Evolutionary conservation across 805 yeast species (phyloP).

Genomic region (Starmera pachycereana): DNA sequence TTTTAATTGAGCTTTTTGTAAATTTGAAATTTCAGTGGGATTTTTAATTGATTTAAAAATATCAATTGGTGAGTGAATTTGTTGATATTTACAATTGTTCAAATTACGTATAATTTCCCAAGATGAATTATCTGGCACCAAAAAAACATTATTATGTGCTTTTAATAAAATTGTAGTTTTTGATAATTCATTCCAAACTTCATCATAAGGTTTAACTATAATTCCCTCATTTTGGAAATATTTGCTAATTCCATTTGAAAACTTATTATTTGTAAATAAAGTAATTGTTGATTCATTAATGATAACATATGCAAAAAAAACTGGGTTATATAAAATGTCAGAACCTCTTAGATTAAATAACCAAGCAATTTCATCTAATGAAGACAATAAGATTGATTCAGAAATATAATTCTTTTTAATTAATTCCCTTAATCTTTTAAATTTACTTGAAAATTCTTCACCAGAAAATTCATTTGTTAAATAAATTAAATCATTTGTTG

Average conservation of each 20-base stretch:
- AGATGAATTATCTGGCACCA: slow-evolving; percentile 48
- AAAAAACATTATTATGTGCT: slow-evolving; percentile 23
- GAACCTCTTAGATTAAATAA: slow-evolving; percentile 72
- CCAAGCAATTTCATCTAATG: slow-evolving; percentile 90
- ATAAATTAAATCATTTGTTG: slow-evolving; percentile 36
- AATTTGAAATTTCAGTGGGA: slow-evolving; percentile 57
- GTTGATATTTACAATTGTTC: slow-evolving; percentile 26
- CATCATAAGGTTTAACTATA: slow-evolving; percentile 39
- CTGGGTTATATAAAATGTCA: slow-evolving; percentile 81
- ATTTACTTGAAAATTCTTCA: slow-evolving; percentile 46
- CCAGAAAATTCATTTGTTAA: slow-evolving; percentile 56
- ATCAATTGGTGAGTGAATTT: slow-evolving; percentile 50
- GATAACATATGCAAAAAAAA: slow-evolving; percentile 59
- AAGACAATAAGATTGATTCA: slow-evolving; percentile 47
- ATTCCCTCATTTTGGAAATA: slow-evolving; percentile 37
- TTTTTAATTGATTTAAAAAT: slow-evolving; percentile 72
- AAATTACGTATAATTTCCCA: slow-evolving; percentile 58
- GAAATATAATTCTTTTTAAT: slow-evolving; percentile 25
- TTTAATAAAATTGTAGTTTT: slow-evolving; percentile 12
- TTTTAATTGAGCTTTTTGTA: slow-evolving; percentile 64
- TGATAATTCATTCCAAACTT: slow-evolving; percentile 48
- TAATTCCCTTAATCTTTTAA: slow-evolving; percentile 31
- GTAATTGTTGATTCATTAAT: slow-evolving; percentile 32
- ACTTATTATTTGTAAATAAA: slow-evolving; percentile 43
- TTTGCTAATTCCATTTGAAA: slow-evolving; percentile 25